Evolutionary conservation across 805 yeast genomes (phyloP).

Genomic region (Millerozyma miso): DNA sequence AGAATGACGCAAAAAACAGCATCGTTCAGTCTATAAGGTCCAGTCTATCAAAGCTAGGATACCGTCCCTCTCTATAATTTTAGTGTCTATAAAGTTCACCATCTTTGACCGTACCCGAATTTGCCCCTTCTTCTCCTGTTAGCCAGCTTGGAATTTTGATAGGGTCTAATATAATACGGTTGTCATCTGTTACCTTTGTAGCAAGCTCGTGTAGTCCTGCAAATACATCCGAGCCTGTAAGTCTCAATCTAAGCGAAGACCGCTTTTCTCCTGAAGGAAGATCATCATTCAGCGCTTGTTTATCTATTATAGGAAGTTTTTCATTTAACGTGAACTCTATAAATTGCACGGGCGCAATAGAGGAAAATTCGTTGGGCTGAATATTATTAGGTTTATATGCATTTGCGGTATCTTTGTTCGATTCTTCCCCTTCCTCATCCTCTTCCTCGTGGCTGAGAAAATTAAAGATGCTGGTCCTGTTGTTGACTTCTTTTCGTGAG

Average conservation of each 20-base stretch:
- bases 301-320: conserved; percentile 6
- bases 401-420: conserved; percentile 13
- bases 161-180: conserved; percentile 46
- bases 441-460: neutral
- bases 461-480: neutral
- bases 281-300: neutral
- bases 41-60: conserved; percentile 24
- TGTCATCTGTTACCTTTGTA: conserved; percentile 15
- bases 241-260: conserved; percentile 29
- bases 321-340: conserved; percentile 44
- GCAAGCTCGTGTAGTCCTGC: conserved; percentile 75
- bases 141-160: conserved; percentile 68
- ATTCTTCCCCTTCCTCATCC: conserved; percentile 2
- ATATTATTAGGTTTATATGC: conserved; percentile 12
- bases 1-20: conserved; percentile 10
- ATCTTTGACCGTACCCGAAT: conserved; percentile 39
- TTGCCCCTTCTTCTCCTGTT: conserved; percentile 66
- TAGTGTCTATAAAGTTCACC: conserved; percentile 9
- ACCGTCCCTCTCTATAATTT: conserved; percentile 9
- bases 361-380: conserved; percentile 37
- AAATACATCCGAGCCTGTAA: conserved; percentile 69
- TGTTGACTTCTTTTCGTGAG: conserved; percentile 13
- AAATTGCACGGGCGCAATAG: conserved; percentile 56
- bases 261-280: conserved; percentile 5
- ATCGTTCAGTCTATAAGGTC: conserved; percentile 13